Base-by-base conservation (phyloP, 2,329 filamentous ascomycete species). In the Cercospora citrullina region DNA sequence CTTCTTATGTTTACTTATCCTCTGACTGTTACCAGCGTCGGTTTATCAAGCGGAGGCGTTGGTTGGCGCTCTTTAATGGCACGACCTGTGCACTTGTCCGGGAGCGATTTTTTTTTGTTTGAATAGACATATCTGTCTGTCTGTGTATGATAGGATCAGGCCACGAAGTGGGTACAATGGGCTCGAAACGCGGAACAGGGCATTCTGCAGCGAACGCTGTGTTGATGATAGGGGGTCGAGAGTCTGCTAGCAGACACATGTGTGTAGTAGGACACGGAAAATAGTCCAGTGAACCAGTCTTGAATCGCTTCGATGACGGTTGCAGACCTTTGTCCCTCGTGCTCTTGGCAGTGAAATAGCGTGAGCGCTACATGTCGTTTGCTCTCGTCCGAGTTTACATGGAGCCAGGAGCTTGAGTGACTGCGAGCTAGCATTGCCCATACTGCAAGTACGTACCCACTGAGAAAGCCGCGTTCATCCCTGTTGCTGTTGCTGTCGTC, bases 61-160 rank as follows among this genome's bases (percentile, higher is more conserved):
- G 42, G 60, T 5, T 33, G 60, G 23, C 39, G 45, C 60, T 63
- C 60, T 18, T 26, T 53, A 48, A 51, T 51, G 60, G 60, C 60
- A 33, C 30, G 45, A 33, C n/a, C n/a, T 18, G 36, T 59, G 60
- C 65, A 36, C 39, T 31, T 23, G 48, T 42, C 23, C 26, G 66
- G 64, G 58, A 26, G 55, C 33, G 63, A n/a, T 21, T 68, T 63
- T 48, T 58, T 28, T 68, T 67, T 60, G 42, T 68, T 66, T 59
- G 61, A 55, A 66, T 67, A 64, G 65, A 58, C 55, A 45, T 63
- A 59, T 67, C 42, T 23, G 62, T 60, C 45, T 67, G 64, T 51
- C 55, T 68, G 58, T 51, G 57, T 66, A 31, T 26, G 28, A 59
- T 59, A 36, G 48, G 48, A 55, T 55, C 48, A 12, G 48, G 48